phyloP scores from a whole-genome alignment of 2,329 filamentous ascomycete genomes.

The Trichoderma sp. region DNA sequence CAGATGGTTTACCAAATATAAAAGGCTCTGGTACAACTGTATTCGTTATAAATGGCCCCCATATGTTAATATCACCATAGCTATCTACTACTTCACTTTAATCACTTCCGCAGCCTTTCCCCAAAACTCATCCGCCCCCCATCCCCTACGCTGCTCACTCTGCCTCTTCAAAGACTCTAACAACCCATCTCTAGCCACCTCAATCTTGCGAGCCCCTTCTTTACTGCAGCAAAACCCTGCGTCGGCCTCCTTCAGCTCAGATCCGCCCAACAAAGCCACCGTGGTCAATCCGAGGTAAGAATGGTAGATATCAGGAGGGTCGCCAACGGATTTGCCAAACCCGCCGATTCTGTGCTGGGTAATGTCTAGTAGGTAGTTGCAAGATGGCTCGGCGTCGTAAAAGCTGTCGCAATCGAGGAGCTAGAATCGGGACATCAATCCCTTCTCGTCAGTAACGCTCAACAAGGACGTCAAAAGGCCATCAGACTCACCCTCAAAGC shows the following conservation, averaged over 20 bases:
- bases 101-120: slow-evolving; percentile 5
- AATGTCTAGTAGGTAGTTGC: slow-evolving; percentile 78
- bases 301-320: slow-evolving; percentile 78
- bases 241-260: slow-evolving; percentile 69
- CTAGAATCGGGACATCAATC: slow-evolving; percentile 31
- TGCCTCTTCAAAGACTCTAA: slow-evolving; percentile 24
- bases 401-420: slow-evolving; percentile 58
- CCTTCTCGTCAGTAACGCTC: slow-evolving; percentile 33
- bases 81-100: background rate
- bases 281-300: slow-evolving; percentile 84
- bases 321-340: slow-evolving; percentile 70
- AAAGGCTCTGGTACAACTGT: background rate
- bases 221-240: slow-evolving; percentile 72
- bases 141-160: background rate
- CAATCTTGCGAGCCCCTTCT: slow-evolving; percentile 52
- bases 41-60: background rate
- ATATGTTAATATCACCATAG: background rate
- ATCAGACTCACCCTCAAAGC: slow-evolving; percentile 47
- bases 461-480: slow-evolving; percentile 25
- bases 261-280: slow-evolving; percentile 70
- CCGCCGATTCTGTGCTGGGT: slow-evolving; percentile 85
- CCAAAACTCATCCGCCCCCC: slow-evolving; percentile 32
- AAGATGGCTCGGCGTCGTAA: slow-evolving; percentile 58
- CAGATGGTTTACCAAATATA: no score
- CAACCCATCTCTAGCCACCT: slow-evolving; percentile 44